Evolutionary conservation across 805 yeast genomes (phyloP).

Genomic region (Candida saitoana): DNA sequence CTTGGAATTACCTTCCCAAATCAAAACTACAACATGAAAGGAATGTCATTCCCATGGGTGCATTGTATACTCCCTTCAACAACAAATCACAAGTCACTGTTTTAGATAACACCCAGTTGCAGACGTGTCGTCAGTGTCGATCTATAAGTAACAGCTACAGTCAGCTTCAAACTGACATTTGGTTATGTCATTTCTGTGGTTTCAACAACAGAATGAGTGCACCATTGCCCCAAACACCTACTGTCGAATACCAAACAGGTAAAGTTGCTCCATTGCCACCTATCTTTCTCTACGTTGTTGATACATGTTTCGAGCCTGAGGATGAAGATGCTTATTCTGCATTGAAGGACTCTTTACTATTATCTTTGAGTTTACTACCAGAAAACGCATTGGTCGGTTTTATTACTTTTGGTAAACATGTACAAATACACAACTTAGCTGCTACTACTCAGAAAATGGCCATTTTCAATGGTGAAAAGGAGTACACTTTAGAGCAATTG

Average conservation of each 20-base stretch:
- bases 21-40: slow-evolving; percentile 51
- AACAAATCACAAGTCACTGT: slow-evolving; percentile 33
- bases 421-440: slow-evolving; percentile 52
- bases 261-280: slow-evolving; percentile 40
- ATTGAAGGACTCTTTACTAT: slow-evolving; percentile 46
- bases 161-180: slow-evolving; percentile 25
- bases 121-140: slow-evolving; percentile 51
- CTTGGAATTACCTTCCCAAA: slow-evolving; percentile 66
- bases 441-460: slow-evolving; percentile 27
- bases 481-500: slow-evolving; percentile 46
- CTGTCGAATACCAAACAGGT: slow-evolving; percentile 49
- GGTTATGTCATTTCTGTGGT: slow-evolving; percentile 59
- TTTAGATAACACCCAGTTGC: slow-evolving; percentile 33
- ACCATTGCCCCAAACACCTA: slow-evolving; percentile 34
- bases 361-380: slow-evolving; percentile 48
- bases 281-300: slow-evolving; percentile 53
- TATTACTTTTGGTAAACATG: slow-evolving; percentile 57
- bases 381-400: slow-evolving; percentile 54
- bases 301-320: slow-evolving; percentile 50
- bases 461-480: slow-evolving; percentile 55
- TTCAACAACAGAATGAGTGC: slow-evolving; percentile 35
- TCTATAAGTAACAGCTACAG: slow-evolving; percentile 44
- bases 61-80: slow-evolving; percentile 57
- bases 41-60: slow-evolving; percentile 52
- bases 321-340: slow-evolving; percentile 40